phyloP scores from a whole-genome alignment of 169 alveolate genomes.

The Plasmodium reichenowi region DNA sequence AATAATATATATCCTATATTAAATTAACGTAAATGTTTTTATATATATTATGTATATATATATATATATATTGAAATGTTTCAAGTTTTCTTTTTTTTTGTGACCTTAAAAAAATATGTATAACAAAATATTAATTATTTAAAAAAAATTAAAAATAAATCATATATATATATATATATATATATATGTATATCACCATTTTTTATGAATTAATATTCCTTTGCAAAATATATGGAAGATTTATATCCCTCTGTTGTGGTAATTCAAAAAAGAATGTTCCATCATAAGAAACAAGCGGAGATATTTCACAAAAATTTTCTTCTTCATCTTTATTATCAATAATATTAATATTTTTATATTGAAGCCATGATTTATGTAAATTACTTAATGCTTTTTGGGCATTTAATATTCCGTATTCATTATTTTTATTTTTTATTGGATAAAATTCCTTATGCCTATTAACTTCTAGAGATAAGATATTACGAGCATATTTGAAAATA shows the following conservation, averaged over 20 bases:
- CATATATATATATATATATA: background rate
- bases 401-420: constrained; percentile 21
- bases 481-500: constrained; percentile 79
- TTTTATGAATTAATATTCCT: constrained; percentile 1
- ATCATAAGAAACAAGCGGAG: constrained; percentile 70
- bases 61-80: too few relatives aligned
- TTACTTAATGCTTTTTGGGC: constrained; percentile 61
- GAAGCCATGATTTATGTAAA: constrained; percentile 62
- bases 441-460: constrained; percentile 33
- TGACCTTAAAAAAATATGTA: background rate
- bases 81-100: background rate
- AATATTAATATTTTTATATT: constrained; percentile 34
- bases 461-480: constrained; percentile 57
- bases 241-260: constrained; percentile 41
- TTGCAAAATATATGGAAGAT: constrained; percentile 36
- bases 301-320: constrained; percentile 57
- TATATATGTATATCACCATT: background rate
- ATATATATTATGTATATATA: too few relatives aligned
- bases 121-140: background rate
- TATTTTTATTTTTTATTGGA: constrained; percentile 61
- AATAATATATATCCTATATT: too few relatives aligned
- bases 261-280: constrained; percentile 69
- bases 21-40: too few relatives aligned
- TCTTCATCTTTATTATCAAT: constrained; percentile 10
- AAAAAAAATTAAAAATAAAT: constrained; percentile 4